phyloP scores from a whole-genome alignment of 2,329 filamentous ascomycete genomes.

The Pseudogymnoascus sp. region DNA sequence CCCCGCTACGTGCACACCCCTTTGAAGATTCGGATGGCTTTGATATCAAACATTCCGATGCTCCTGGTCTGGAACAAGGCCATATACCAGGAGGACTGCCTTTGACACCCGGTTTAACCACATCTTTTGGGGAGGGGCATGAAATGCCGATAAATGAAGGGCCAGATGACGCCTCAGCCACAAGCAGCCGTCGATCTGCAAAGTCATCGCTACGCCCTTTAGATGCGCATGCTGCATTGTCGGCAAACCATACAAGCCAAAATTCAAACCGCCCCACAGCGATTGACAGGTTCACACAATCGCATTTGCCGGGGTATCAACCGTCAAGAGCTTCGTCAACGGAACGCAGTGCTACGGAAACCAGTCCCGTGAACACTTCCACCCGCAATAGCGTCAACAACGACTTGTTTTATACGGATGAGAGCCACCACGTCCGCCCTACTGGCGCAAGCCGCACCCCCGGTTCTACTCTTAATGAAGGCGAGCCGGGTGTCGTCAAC shows the following conservation, averaged over 20 bases:
- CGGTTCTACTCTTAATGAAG: constrained; percentile 48
- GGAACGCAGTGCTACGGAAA: constrained; percentile 48
- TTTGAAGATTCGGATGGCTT: neutral
- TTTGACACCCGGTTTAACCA: constrained; percentile 1
- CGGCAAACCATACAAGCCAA: constrained; percentile 16
- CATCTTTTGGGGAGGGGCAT: constrained; percentile 5
- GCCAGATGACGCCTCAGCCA: neutral
- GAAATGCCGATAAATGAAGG: constrained; percentile 9
- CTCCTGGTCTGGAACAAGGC: constrained; percentile 6
- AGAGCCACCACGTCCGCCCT: constrained; percentile 28
- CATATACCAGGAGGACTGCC: constrained; percentile 10
- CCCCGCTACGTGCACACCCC: neutral
- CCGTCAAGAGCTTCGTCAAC: constrained; percentile 50
- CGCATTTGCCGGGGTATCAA: constrained; percentile 37
- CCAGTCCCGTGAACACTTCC: constrained; percentile 49
- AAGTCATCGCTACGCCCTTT: constrained; percentile 23
- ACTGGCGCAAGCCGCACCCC: constrained; percentile 44
- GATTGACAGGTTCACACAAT: constrained; percentile 33
- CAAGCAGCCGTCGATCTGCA: constrained; percentile 14
- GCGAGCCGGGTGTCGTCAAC: constrained; percentile 50
- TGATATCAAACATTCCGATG: neutral
- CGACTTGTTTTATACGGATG: constrained; percentile 45
- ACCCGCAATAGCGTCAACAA: constrained; percentile 51
- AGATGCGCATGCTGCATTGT: constrained; percentile 26
- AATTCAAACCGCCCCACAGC: constrained; percentile 28